Conservation (phyloP, 176 grass and related monocot genomes). For the Bolboschoenus planiculmis region DNA sequence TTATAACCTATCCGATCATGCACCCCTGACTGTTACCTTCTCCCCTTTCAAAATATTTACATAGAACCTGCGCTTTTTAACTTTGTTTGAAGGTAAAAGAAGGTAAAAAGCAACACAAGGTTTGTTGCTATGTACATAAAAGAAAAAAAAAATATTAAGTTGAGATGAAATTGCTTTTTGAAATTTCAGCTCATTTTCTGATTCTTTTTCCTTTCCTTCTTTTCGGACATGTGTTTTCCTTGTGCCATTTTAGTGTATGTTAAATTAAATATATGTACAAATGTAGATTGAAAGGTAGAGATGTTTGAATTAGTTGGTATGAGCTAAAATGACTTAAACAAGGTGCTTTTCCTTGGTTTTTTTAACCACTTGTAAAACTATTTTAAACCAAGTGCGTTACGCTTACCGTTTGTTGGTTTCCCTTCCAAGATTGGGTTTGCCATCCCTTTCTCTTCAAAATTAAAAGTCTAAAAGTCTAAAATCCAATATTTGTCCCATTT, state of each 20-base stretch:
- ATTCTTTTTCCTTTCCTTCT: not conserved
- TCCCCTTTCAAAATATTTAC: slow-evolving; percentile 53
- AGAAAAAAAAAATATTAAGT: not conserved
- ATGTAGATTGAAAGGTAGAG: not conserved
- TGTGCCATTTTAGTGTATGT: not conserved
- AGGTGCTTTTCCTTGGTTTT: not conserved
- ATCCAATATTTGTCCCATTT: not conserved
- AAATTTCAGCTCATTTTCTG: slow-evolving; percentile 10
- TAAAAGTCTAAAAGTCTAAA: not conserved
- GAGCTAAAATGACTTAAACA: not conserved
- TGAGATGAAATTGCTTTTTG: slow-evolving; percentile 18
- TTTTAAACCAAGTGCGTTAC: not conserved
- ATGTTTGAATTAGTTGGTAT: not conserved
- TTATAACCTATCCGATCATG: slow-evolving; percentile 88
- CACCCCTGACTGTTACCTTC: slow-evolving; percentile 79
- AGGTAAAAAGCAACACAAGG: not conserved
- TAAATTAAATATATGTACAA: not conserved
- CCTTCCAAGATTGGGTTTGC: not conserved
- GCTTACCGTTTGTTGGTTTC: not conserved
- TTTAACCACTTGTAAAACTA: not conserved
- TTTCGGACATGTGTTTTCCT: not conserved
- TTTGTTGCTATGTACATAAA: slow-evolving; percentile 19
- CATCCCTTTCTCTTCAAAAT: not conserved
- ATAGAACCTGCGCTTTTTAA: not conserved
- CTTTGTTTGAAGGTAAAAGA: not conserved